These are phyloP conservation scores for Suhomyces coccinellae DNA, from an alignment of 1,139 yeast genomes.

Conservation along the genomic window DNA sequence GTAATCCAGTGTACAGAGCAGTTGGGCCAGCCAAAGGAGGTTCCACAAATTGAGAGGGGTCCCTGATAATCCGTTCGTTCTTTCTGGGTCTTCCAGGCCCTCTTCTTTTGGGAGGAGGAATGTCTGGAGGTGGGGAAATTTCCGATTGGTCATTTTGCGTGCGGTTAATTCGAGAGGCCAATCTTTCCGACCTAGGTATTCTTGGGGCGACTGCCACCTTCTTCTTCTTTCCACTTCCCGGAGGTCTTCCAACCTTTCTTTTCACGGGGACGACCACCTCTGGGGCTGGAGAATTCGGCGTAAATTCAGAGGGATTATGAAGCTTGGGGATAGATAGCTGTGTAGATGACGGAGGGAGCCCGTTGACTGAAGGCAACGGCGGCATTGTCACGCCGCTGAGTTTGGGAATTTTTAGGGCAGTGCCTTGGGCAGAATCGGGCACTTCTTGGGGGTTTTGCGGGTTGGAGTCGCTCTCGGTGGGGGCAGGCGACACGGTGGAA, in stretches of 20 bases:
- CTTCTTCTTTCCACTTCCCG: slow-evolving; percentile 11
- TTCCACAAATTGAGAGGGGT: slow-evolving; percentile 43
- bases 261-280: slow-evolving; percentile 2
- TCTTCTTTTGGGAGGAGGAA: slow-evolving; percentile 8
- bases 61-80: slow-evolving; percentile 8
- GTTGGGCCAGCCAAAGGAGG: slow-evolving; percentile 56
- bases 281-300: slow-evolving; percentile 1
- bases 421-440: not conserved
- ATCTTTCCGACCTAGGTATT: slow-evolving; percentile 4
- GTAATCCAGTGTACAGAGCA: slow-evolving; percentile 63
- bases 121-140: slow-evolving; percentile 3
- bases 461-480: not conserved
- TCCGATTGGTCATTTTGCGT: not conserved
- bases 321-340: slow-evolving; percentile 2
- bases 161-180: slow-evolving; percentile 1
- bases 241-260: slow-evolving; percentile 10
- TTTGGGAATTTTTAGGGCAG: slow-evolving; percentile 1
- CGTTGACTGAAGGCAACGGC: slow-evolving; percentile 3
- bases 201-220: slow-evolving; percentile 4
- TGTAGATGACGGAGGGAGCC: slow-evolving; percentile 1
- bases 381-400: slow-evolving; percentile 4
- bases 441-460: not conserved
- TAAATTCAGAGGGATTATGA: not conserved
- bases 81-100: slow-evolving; percentile 23
- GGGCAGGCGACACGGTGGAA: not conserved